Evolutionary conservation across 495 filamentous ascomycete genomes (phyloP), one percentile per base, ranked within the genome.

Genomic region (Penicillium nucicola): DNA sequence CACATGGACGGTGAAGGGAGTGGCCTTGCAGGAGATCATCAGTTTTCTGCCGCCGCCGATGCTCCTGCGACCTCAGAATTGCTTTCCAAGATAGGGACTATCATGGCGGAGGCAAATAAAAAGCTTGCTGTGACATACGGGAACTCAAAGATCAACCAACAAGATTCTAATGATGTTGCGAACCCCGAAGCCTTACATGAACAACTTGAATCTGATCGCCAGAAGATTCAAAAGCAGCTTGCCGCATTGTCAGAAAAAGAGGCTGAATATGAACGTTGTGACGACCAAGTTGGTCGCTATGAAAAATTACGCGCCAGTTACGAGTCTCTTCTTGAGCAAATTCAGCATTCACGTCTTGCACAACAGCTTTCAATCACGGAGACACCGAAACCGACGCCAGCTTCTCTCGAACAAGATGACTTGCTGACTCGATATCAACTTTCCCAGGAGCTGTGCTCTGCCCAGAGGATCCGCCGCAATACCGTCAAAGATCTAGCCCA

Each of bases 71-170:
- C 64, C 2, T 62, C 70, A 0, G 57, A 67, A 9, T 53, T 77
- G 15, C 66, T 74, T 13, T 57, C 69, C 14, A 74, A 68, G 52
- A 75, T 77, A 40, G 60, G 66, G n/a, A 33, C 54, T 1, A 68
- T 77, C 23, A 75, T 77, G 74, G 57, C 66, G 0, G 74, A 77
- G 20, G 72, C 74, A 10, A 74, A 72, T 43, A 70, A 66, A 48
- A 74, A 72, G 45, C 69, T 77, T 33, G 62, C 69, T 0, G 56
- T 62, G 23, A 68, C 61, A 13, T 77, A 77, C 35, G 68, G 72
- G 9, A 72, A 64, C 48, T 64, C 69, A 12, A 74, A 71, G 35
- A 20, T 62, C 12, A 63, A 53, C 20, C 66, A 73, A 33, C 64
- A 69, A 50, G 71, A 65, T 41, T 63, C 69, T 11, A 68, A 64